Base-by-base conservation (phyloP, 371 early-diverging fungal genomes). In the Rhizopus arrhizus region DNA sequence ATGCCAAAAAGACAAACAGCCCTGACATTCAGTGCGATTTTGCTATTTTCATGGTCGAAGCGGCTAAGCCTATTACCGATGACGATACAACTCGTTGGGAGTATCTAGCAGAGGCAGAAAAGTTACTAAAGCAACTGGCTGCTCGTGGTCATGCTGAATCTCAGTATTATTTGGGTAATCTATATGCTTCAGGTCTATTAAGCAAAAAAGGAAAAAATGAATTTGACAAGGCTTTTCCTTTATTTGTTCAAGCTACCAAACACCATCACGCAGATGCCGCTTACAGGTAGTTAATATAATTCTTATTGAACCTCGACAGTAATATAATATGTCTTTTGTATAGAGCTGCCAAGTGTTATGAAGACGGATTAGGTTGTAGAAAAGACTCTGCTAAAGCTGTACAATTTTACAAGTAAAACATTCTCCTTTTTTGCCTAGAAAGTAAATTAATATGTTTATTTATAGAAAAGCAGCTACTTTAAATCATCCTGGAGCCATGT, bases 1-100 rank as follows among this genome's bases (percentile, higher is more conserved):
- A 91, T 61, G 91, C 90, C 16, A 91, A 90, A 73, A 87, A 88
- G 72, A 89, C 90, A 41, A 89, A 89, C 43, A 91, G 89, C 56
- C 92, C 92, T 1, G 85, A 85, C 46, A 82, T 89, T 38, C 92
- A 90, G 66, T 85, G 91, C 49, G 91, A 90, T 65, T 92, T 94
- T 74, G 92, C 91, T 13, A 85, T 85, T n/a, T 88, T 87, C 43
- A 84, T 90, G 81, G 84, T 90, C 0, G 84, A 85, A 49, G 83
- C 86, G 31, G 87, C 87, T 55, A 84, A 85, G 47, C 72, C 85
- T 5, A 69, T 85, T 51, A 74, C 71, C 47, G 85, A 80, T 6
- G 80, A 84, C 48, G 80, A 79, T 12, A 63, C 64, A 28, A 74
- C 82, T 38, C 78, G 84, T 31, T 75, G 82, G 62, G 86, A 85